These are phyloP conservation scores for Grosmannia serpens DNA, from an alignment of 2,329 filamentous ascomycete genomes.

Conservation along the genomic window DNA sequence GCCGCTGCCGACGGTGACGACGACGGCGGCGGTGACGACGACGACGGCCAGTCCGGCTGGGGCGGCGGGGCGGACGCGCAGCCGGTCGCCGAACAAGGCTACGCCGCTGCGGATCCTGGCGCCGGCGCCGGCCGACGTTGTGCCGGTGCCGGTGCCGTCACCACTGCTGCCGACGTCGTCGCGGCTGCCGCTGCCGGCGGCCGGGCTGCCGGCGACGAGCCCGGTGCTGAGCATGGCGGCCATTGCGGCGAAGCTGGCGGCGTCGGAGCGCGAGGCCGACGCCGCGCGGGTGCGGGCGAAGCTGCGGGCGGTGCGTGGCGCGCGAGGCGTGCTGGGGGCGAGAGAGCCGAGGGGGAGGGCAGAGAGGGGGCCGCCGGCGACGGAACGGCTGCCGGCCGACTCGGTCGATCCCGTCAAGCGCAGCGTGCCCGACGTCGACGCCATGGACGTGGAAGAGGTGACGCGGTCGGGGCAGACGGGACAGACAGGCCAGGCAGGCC, in stretches of 20 bases:
- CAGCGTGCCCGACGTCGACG: not conserved
- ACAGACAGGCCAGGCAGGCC: not conserved
- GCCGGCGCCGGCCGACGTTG: not conserved
- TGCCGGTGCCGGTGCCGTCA: not conserved
- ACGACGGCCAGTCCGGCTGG: not conserved
- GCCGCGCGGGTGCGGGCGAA: constrained; percentile 52
- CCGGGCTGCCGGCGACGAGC: constrained; percentile 30
- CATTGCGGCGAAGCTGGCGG: constrained; percentile 52
- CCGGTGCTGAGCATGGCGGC: constrained; percentile 49
- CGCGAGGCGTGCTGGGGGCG: constrained; percentile 14
- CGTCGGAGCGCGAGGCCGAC: constrained; percentile 52
- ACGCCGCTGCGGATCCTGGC: not conserved
- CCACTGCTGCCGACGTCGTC: not conserved
- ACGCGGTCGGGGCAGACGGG: not conserved
- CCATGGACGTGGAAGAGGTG: not conserved
- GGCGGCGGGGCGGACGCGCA: constrained; percentile 4
- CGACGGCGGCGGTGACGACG: not conserved
- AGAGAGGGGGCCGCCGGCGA: not conserved
- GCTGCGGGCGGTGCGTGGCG: constrained; percentile 38
- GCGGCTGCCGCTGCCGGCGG: constrained; percentile 16
- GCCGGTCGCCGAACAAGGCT: constrained; percentile 8
- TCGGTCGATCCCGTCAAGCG: too few relatives aligned
- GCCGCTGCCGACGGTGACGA: not conserved
- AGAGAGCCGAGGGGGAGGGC: constrained; percentile 2
- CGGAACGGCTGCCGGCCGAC: too few relatives aligned